Percentiles rank a stretch among this genome's conserved stretches.
Evolutionary conservation across 805 yeast species (phyloP).

Genomic region (Candida golubevii): DNA sequence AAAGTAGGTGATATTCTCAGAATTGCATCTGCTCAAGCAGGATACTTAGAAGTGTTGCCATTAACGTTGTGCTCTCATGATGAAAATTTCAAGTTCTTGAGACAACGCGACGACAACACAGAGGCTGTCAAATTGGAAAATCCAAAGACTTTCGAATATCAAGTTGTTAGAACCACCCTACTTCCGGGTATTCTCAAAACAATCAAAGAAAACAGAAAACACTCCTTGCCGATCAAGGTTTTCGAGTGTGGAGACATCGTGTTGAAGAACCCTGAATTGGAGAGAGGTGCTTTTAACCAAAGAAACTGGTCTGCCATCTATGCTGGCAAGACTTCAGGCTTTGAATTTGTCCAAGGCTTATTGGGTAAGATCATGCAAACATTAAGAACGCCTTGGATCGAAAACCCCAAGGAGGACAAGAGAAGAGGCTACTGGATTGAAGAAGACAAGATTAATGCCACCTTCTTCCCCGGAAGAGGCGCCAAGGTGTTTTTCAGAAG

Average conservation of each 20-base stretch:
- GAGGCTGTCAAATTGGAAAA: slow-evolving; percentile 86
- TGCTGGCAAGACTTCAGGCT: slow-evolving; percentile 94
- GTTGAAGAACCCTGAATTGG: slow-evolving; percentile 70
- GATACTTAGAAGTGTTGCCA: slow-evolving; percentile 95
- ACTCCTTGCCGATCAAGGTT: slow-evolving; percentile 88
- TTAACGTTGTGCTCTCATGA: slow-evolving; percentile 93
- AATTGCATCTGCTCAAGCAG: slow-evolving; percentile 86
- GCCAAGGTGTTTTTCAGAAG: slow-evolving; percentile 79
- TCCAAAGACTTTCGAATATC: slow-evolving; percentile 95
- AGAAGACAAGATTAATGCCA: slow-evolving; percentile 59
- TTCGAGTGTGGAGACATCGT: slow-evolving; percentile 96
- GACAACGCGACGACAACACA: slow-evolving; percentile 67
- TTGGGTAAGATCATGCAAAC: slow-evolving; percentile 95
- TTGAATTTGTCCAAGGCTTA: slow-evolving; percentile 91
- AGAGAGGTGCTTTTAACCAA: slow-evolving; percentile 87
- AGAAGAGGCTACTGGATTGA: slow-evolving; percentile 84
- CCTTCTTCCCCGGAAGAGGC: slow-evolving; percentile 96
- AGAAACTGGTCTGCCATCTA: slow-evolving; percentile 93
- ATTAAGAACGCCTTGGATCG: slow-evolving; percentile 82
- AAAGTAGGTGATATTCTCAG: slow-evolving; percentile 88
- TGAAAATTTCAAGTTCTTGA: slow-evolving; percentile 88
- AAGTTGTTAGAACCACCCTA: slow-evolving; percentile 93
- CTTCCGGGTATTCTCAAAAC: slow-evolving; percentile 95
- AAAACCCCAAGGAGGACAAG: slow-evolving; percentile 45
- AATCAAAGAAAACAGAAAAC: slow-evolving; percentile 92